Conservation (phyloP, 2,329 filamentous ascomycete genomes). For the Cladophialophora chaetospira region DNA sequence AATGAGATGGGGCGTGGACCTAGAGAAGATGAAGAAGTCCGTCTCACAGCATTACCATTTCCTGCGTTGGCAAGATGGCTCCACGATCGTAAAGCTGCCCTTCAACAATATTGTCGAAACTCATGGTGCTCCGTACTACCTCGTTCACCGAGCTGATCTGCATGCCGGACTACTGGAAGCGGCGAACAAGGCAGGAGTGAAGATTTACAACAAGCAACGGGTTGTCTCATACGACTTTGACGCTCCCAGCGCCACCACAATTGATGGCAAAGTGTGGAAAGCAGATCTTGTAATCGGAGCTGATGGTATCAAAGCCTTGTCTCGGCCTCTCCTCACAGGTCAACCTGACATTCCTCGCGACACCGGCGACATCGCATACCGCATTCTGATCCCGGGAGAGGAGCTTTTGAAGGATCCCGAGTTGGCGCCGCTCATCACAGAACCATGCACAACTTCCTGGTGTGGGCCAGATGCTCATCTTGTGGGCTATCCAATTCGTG, state of each 20-base stretch:
- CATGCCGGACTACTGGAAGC: slow-evolving; percentile 34
- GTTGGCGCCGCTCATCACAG: background rate
- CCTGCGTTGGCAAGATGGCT: slow-evolving; percentile 41
- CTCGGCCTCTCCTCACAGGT: background rate
- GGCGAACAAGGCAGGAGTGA: slow-evolving; percentile 25
- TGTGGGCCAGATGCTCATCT: slow-evolving; percentile 15
- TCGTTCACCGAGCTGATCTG: slow-evolving; percentile 40
- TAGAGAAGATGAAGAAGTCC: slow-evolving; percentile 35
- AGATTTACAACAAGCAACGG: background rate
- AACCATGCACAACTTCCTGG: slow-evolving; percentile 11
- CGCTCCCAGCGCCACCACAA: slow-evolving; percentile 44
- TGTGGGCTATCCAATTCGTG: slow-evolving; percentile 63
- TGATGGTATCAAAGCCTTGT: slow-evolving; percentile 44
- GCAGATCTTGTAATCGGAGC: slow-evolving; percentile 64
- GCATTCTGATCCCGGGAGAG: slow-evolving; percentile 53
- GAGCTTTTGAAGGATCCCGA: slow-evolving; percentile 48
- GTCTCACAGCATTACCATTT: slow-evolving; percentile 39
- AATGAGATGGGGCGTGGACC: slow-evolving; percentile 38
- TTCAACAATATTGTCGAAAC: slow-evolving; percentile 29
- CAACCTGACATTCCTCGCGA: slow-evolving; percentile 46
- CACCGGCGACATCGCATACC: slow-evolving; percentile 60
- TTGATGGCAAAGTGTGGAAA: slow-evolving; percentile 43
- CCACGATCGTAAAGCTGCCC: slow-evolving; percentile 38
- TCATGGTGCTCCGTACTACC: slow-evolving; percentile 33
- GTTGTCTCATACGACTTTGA: slow-evolving; percentile 13